These are phyloP conservation scores for Pleodorina starrii DNA, from an alignment of 139 green algal species.

Conservation along the genomic window DNA sequence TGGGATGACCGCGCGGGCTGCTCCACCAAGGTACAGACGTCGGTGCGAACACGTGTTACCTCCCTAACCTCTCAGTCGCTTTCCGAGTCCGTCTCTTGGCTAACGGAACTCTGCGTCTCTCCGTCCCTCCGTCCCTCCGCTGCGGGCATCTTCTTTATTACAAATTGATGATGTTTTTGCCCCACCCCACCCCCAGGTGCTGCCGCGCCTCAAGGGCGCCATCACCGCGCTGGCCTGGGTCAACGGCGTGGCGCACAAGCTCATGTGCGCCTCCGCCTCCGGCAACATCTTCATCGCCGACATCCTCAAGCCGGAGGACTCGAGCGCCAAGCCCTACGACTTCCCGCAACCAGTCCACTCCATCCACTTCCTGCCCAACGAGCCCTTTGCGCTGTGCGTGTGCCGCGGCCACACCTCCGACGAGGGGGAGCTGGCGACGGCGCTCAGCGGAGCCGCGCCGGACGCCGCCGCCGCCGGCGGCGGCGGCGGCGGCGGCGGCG, in stretches of 20 bases:
- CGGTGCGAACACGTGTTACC: too few relatives aligned
- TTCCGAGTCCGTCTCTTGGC: too few relatives aligned
- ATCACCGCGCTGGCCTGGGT: constrained; percentile 59
- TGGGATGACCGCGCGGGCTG: constrained; percentile 63
- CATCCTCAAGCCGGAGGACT: constrained; percentile 59
- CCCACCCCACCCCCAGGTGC: too few relatives aligned
- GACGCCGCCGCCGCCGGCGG: not conserved
- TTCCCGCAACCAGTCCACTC: constrained; percentile 51
- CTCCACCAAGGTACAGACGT: constrained; percentile 23
- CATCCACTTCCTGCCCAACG: constrained; percentile 57
- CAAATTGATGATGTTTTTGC: not conserved
- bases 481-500: not conserved
- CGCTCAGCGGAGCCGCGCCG: too few relatives aligned
- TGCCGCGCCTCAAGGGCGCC: constrained; percentile 49
- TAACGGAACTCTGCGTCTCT: too few relatives aligned
- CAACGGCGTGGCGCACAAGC: constrained; percentile 50
- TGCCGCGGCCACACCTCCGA: constrained; percentile 42
- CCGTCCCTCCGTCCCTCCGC: too few relatives aligned
- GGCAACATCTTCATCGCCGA: constrained; percentile 60
- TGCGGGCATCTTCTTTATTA: too few relatives aligned
- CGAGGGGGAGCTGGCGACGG: not conserved
- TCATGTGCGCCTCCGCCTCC: constrained; percentile 48
- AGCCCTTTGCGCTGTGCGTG: constrained; percentile 61
- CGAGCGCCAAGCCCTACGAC: constrained; percentile 41
- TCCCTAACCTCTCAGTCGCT: too few relatives aligned